Evolutionary conservation across 2,329 filamentous ascomycete species (phyloP), one percentile per base, ranked within the genome.

Genomic region (Apiospora koreana): DNA sequence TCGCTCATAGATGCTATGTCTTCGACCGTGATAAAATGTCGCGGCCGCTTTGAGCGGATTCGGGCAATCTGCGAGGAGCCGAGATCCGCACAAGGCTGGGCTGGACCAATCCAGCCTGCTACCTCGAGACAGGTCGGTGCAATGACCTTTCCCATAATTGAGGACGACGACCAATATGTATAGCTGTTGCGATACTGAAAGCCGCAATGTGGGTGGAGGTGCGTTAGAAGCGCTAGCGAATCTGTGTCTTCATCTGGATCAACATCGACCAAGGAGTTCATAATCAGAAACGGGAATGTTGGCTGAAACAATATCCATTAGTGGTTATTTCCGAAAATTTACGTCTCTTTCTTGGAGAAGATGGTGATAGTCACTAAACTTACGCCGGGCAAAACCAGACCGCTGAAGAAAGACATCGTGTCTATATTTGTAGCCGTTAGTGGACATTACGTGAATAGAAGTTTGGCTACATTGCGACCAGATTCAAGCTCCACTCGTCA

Each of bases 221-320:
- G 90, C 1, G 89, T 91, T 10, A 94, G 85, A 43, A 91, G 85
- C 14, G 90, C 89, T 21, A 94, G 86, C 9, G 89, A 83, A 72
- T 91, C 88, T 6, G 88, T 89, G 3, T 89, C 89, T 4, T 86
- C 86, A 77, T 93, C 91, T 1, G 89, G 89, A 75, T 94, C 92
- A 74, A 93, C 88, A 78, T 94, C 92, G 73, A 94, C 90, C 58
- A 94, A 84, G 4, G 92, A 88, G 77, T 94, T 94, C 91, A 94
- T 94, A 64, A 93, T 89, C 46, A 94, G 86, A 81, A 92, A 94
- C 2, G 92, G 91, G 64, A 93, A 88, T 0, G 88, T 90, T 4
- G 86, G 82, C 86, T 87, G 71, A 38, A 45, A 12, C 7, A 25
- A 45, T 8, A 9, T 66, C 10, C n/a, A 41, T 66, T 18, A 66